Evolutionary conservation across 2,329 filamentous ascomycete genomes (phyloP), one percentile per base, ranked within the genome.

Genomic region (Daldinia sp.): DNA sequence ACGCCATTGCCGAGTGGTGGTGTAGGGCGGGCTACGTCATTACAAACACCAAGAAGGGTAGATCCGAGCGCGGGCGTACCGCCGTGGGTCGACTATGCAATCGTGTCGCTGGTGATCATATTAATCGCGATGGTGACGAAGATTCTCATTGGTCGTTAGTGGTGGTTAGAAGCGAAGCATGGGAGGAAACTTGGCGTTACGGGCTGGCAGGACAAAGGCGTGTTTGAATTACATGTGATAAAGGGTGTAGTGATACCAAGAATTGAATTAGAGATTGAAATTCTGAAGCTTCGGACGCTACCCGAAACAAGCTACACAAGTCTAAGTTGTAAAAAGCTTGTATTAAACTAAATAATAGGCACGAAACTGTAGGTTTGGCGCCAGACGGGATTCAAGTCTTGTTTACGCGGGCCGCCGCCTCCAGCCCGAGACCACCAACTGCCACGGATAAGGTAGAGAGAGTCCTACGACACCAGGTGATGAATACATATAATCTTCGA

Each of bases 31-130:
- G 73, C 41, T 3, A 28, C 35, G 7, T 30, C 53, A 10, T 41
- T 62, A 0, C 33, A 48, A 3, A 20, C 48, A 9, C 30, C 44
- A 4, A 54, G 55, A 68, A 71, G 33, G 4, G 50, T 72, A 18
- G 65, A 79, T 73, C 75, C 78, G 65, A 78, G 84, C 59, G 84
- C 87, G 30, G 87, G 83, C 1, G 86, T 92, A 15, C 87, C 90
- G 1, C 81, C 89, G 12, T 97, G 93, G 92, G 84, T 97, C 18
- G 94, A 97, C 79, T 88, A 92, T 70, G 87, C 90, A 41, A 97
- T 97, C 72, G 88, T 90, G 23, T 90, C 88, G 6, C 80, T 97
- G 18, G 83, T 93, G 0, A 85, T 93, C 13, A 83, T 92, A 28
- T 82, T 97, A 20, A 82, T 90, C 3, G 88, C 92, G 23, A 88